Percentiles rank a stretch among this genome's conserved stretches.
Conservation (phyloP, 2,329 filamentous ascomycete genomes). For the Emergomyces pasteurianus region DNA sequence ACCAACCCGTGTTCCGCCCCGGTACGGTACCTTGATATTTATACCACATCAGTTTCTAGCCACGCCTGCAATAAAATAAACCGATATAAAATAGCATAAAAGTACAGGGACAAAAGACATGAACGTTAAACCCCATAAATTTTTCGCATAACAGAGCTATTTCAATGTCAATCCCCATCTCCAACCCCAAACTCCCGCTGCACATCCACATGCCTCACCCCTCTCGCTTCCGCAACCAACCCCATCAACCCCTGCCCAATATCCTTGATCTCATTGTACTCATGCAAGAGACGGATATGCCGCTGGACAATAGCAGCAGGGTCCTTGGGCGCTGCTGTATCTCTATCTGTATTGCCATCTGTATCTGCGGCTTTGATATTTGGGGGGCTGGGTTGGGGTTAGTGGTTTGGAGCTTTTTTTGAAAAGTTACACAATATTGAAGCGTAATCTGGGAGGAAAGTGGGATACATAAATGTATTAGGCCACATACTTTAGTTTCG, state of each 20-base stretch:
- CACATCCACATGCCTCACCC: constrained; percentile 39
- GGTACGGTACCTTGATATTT: too few relatives aligned
- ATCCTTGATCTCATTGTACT: constrained; percentile 62
- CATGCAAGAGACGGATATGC: constrained; percentile 54
- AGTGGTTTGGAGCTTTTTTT: not conserved
- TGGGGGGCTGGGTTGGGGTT: constrained; percentile 7
- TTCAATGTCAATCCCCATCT: constrained; percentile 20
- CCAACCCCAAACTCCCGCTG: constrained; percentile 29
- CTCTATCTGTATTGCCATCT: not conserved
- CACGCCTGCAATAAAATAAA: not conserved
- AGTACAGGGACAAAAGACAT: not conserved
- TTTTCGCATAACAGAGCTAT: too few relatives aligned
- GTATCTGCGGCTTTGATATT: not conserved
- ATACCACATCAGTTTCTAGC: not conserved
- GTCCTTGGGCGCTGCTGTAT: constrained; percentile 20
- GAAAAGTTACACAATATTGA: not conserved
- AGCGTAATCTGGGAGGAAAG: too few relatives aligned
- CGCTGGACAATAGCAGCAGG: constrained; percentile 44
- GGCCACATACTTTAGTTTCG: constrained; percentile 25
- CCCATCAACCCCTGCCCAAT: constrained; percentile 54
- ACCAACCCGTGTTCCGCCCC: not conserved
- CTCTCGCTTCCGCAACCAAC: constrained; percentile 53
- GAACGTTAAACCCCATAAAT: not conserved
- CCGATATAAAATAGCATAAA: not conserved
- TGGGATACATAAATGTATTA: not conserved